Evolutionary conservation across 2,329 filamentous ascomycete genomes (phyloP), one percentile per base, ranked within the genome.

Genomic region (Trichophyton mentagrophytes): DNA sequence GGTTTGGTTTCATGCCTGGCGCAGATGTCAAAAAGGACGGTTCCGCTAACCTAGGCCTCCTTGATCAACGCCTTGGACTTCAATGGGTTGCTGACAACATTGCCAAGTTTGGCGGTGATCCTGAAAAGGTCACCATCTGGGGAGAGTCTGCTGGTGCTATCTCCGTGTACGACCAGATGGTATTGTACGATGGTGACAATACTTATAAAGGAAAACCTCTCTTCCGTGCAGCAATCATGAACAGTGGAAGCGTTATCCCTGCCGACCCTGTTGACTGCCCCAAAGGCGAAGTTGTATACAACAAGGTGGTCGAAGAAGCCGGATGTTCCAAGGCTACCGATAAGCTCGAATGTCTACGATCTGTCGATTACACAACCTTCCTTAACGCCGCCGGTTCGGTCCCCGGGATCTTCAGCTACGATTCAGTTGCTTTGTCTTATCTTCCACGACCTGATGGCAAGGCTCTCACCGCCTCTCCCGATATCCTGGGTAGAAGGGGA

Each of bases 61-160:
- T 87, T 0, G 88, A 92, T 67, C 87, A 91, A 67, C 79, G 86
- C 38, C 78, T 87, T 64, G 88, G 82, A 0, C 76, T 92, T 5
- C 74, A 90, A 69, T 92, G 88, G 88, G 82, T 89, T 0, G 83
- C 86, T 6, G 86, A 89, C 66, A 89, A 91, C 65, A 89, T 92
- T 61, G 83, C 76, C 0, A 78, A 82, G 0, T 95, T 93, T 68
- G 89, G 89, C 8, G 89, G 89, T 13, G 88, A 92, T 69, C 85
- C 87, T 0, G 76, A 78, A n/a, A 87, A 87, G 70, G 87, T 91
- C 4, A 91, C 87, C 0, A 85, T 92, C 62, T 90, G 85, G 85
- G 88, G 88, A 27, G 85, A 91, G 69, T 85, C 81, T 1, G 85
- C 86, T 0, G 85, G 86, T 0, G 76, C 83, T 13, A 89, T 90